phyloP scores from a whole-genome alignment of 495 filamentous ascomycete genomes.

The Sabuloglossum arenarium region DNA sequence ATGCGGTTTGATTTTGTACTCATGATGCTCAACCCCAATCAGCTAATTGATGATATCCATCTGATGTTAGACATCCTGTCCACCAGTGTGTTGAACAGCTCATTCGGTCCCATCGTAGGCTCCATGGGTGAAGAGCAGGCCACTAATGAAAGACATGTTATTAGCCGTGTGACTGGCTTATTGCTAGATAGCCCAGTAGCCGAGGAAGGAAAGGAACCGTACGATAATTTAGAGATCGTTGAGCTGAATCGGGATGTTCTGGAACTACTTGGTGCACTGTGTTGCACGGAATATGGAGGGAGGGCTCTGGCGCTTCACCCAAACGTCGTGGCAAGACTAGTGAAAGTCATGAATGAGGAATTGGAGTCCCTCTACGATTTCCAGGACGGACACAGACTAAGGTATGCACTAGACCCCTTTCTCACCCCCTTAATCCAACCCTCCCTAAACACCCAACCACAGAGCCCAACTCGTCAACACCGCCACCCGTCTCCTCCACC shows the following conservation, averaged over 20 bases:
- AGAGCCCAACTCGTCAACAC: constrained; percentile 32
- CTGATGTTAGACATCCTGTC: constrained; percentile 33
- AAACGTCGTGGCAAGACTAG: constrained; percentile 33
- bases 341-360: constrained; percentile 41
- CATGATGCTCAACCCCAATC: constrained; percentile 34
- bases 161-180: constrained; percentile 38
- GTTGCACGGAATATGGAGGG: constrained; percentile 26
- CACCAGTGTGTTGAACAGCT: constrained; percentile 32
- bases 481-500: constrained; percentile 37
- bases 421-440: neutral
- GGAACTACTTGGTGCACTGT: constrained; percentile 29
- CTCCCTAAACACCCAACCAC: neutral
- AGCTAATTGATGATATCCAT: constrained; percentile 33
- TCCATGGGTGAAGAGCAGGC: constrained; percentile 28
- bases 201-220: constrained; percentile 25
- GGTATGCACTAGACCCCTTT: constrained; percentile 3
- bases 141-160: constrained; percentile 32
- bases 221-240: constrained; percentile 27
- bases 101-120: constrained; percentile 37
- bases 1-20: constrained; percentile 42
- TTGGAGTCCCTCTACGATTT: constrained; percentile 38
- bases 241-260: constrained; percentile 36
- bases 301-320: constrained; percentile 30
- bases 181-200: constrained; percentile 32
- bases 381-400: constrained; percentile 13